Conservation (phyloP, 176 grass and related monocot species). For the Chrysopogon serrulatus region DNA sequence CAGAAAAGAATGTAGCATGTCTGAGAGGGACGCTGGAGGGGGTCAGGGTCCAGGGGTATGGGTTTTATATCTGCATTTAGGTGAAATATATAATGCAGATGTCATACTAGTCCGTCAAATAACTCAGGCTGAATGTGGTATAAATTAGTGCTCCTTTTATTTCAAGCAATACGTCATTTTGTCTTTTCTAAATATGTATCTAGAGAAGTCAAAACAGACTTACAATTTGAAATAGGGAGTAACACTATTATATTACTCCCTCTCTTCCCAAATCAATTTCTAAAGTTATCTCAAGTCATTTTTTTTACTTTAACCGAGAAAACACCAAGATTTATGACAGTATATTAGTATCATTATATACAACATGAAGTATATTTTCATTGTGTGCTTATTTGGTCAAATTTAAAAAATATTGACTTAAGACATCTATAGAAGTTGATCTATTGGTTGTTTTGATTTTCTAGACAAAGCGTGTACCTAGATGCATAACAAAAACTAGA, state of each 20-base stretch:
- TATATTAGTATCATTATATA: background rate
- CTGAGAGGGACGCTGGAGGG: background rate
- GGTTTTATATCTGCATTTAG: constrained; percentile 24
- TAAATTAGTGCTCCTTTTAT: background rate
- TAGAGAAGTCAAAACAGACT: background rate
- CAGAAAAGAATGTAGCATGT: background rate
- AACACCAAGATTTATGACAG: background rate
- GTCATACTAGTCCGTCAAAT: constrained; percentile 17
- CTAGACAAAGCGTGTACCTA: background rate
- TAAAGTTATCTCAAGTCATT: background rate
- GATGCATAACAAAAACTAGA: background rate
- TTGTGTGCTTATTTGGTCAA: background rate
- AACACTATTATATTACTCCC: background rate
- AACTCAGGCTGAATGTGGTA: background rate
- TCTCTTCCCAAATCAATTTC: background rate
- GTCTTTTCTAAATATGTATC: background rate
- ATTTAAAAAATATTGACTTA: background rate
- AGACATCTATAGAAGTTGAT: background rate
- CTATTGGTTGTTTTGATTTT: background rate
- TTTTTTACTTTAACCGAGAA: background rate
- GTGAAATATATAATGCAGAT: background rate
- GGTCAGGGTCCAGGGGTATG: background rate
- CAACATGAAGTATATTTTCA: background rate
- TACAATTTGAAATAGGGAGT: background rate
- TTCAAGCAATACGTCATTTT: background rate